Percentiles rank a stretch among this genome's conserved stretches.
Conservation (phyloP, 2,329 filamentous ascomycete genomes). For the Fusarium nodosum region DNA sequence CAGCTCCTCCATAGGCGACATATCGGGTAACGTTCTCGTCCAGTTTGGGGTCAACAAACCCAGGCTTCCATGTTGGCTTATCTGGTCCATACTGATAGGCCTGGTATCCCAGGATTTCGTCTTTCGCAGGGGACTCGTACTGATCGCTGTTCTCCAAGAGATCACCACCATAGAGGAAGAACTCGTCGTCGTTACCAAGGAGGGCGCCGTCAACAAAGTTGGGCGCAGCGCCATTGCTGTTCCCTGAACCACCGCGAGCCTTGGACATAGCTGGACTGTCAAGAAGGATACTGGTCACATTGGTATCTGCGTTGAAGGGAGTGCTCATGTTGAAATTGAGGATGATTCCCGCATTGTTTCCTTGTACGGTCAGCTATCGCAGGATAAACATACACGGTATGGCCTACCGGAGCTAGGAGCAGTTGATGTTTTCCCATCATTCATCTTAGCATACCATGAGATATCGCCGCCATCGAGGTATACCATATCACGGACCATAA, state of each 20-base stretch:
- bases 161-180: slow-evolving; percentile 73
- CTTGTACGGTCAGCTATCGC: slow-evolving; percentile 54
- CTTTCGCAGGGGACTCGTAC: slow-evolving; percentile 56
- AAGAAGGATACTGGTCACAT: slow-evolving; percentile 66
- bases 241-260: slow-evolving; percentile 60
- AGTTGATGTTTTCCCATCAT: slow-evolving; percentile 57
- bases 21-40: slow-evolving; percentile 68
- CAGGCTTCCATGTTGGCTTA: slow-evolving; percentile 58
- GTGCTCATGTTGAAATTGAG: slow-evolving; percentile 71
- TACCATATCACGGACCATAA: slow-evolving; percentile 70
- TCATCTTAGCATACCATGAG: slow-evolving; percentile 65
- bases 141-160: slow-evolving; percentile 55
- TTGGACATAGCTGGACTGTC: slow-evolving; percentile 60
- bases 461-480: slow-evolving; percentile 75
- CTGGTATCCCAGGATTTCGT: slow-evolving; percentile 66
- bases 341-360: slow-evolving; percentile 65
- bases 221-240: slow-evolving; percentile 66
- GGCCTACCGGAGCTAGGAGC: slow-evolving; percentile 59
- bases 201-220: slow-evolving; percentile 74
- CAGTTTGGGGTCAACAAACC: slow-evolving; percentile 60
- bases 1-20: slow-evolving; percentile 73
- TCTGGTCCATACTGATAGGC: slow-evolving; percentile 64
- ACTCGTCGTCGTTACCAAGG: slow-evolving; percentile 73
- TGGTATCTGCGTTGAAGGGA: slow-evolving; percentile 65
- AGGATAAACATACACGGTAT: background rate